phyloP scores from a whole-genome alignment of 2,329 filamentous ascomycete species.

The Aspergillus texensis region DNA sequence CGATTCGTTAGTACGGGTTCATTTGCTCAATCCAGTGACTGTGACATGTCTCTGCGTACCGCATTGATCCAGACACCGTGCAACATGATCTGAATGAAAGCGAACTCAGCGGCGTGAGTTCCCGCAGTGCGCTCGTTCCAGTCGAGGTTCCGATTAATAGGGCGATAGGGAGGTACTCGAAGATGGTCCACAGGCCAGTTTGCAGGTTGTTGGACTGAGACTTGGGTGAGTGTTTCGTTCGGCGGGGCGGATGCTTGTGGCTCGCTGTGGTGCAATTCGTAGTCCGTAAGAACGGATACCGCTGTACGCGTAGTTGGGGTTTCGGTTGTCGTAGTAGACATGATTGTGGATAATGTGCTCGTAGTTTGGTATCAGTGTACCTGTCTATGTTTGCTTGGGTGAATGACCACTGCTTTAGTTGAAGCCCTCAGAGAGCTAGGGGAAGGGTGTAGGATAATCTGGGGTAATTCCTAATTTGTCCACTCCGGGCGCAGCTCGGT shows the following conservation, averaged over 20 bases:
- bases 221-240: neutral
- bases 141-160: slow-evolving; percentile 49
- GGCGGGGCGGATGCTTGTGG: slow-evolving; percentile 3
- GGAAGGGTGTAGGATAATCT: neutral
- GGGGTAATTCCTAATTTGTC: neutral
- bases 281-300: slow-evolving; percentile 30
- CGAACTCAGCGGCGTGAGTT: slow-evolving; percentile 47
- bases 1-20: neutral
- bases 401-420: neutral
- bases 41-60: slow-evolving; percentile 17
- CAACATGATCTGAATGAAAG: slow-evolving; percentile 56
- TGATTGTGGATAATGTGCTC: neutral
- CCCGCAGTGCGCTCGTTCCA: slow-evolving; percentile 48
- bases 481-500: neutral
- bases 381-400: neutral
- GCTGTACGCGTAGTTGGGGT: slow-evolving; percentile 17
- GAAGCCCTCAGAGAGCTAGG: neutral
- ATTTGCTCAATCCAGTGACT: neutral
- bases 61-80: slow-evolving; percentile 50
- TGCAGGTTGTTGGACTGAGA: slow-evolving; percentile 12
- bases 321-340: slow-evolving; percentile 16
- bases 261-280: slow-evolving; percentile 30
- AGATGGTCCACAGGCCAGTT: slow-evolving; percentile 54
- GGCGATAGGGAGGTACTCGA: slow-evolving; percentile 52
- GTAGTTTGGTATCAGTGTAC: neutral